Percentiles rank a stretch among this genome's conserved stretches.
Conservation (phyloP, 2,329 filamentous ascomycete genomes). For the Penicillium sp. region DNA sequence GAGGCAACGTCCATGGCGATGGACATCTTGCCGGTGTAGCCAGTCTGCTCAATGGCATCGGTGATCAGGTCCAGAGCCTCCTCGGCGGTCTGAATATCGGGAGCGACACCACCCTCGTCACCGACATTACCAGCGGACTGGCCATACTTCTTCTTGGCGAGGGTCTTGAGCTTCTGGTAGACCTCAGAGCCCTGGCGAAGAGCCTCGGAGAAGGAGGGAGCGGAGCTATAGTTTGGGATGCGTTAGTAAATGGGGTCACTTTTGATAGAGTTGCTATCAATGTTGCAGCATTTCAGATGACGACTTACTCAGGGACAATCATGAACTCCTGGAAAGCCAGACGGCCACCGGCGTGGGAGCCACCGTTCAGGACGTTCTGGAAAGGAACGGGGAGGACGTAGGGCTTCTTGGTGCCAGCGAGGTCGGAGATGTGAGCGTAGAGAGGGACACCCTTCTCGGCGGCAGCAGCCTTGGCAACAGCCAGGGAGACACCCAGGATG, state of each 20-base stretch:
- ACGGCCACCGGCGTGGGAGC: slow-evolving; percentile 96
- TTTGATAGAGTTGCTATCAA: background rate
- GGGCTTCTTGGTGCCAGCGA: slow-evolving; percentile 88
- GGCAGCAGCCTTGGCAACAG: slow-evolving; percentile 85
- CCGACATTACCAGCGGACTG: slow-evolving; percentile 98
- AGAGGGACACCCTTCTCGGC: slow-evolving; percentile 88
- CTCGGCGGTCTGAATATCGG: slow-evolving; percentile 95
- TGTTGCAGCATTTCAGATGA: no score
- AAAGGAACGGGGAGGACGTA: slow-evolving; percentile 89
- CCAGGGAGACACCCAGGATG: slow-evolving; percentile 83
- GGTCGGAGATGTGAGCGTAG: slow-evolving; percentile 85
- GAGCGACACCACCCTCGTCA: slow-evolving; percentile 99
- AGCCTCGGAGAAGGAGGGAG: slow-evolving; percentile 91
- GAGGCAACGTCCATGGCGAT: slow-evolving; percentile 99
- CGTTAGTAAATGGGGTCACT: background rate
- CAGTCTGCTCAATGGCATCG: slow-evolving; percentile 90
- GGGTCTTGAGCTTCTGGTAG: slow-evolving; percentile 95
- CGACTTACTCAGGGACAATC: slow-evolving; percentile 79
- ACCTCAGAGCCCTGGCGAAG: slow-evolving; percentile 96
- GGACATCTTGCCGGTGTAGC: slow-evolving; percentile 94
- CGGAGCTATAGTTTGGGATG: slow-evolving; percentile 60
- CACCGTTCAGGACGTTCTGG: slow-evolving; percentile 92
- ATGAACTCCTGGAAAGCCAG: slow-evolving; percentile 97
- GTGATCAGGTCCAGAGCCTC: slow-evolving; percentile 97
- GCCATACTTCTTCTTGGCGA: slow-evolving; percentile 99